These are phyloP conservation scores for Phyllosticta ampelicida DNA, from an alignment of 2,329 filamentous ascomycete genomes.

Conservation along the genomic window DNA sequence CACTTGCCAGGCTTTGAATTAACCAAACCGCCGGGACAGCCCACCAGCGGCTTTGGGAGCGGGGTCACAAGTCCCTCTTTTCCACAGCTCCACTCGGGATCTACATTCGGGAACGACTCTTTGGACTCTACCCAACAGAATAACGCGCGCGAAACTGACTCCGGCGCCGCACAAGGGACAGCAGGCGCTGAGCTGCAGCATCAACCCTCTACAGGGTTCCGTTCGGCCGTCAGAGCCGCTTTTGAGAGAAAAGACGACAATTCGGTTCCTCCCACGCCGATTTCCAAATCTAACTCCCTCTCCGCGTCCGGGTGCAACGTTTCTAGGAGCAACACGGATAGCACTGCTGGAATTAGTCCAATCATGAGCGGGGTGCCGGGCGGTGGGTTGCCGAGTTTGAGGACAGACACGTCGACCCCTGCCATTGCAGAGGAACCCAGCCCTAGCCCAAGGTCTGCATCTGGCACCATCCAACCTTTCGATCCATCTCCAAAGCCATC, in stretches of 20 bases:
- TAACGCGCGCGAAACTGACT: neutral
- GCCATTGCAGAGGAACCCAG: conserved; percentile 46
- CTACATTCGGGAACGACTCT: conserved; percentile 21
- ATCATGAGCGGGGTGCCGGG: conserved; percentile 51
- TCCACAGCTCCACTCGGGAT: conserved; percentile 16
- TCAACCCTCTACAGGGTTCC: conserved; percentile 45
- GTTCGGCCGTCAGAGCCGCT: conserved; percentile 52
- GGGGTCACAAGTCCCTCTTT: conserved; percentile 8
- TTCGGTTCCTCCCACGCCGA: conserved; percentile 41
- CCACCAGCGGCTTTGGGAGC: neutral
- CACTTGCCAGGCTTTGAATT: conserved; percentile 39
- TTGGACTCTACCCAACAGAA: conserved; percentile 13
- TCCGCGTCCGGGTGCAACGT: conserved; percentile 30
- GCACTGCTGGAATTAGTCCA: conserved; percentile 53
- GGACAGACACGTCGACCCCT: conserved; percentile 34
- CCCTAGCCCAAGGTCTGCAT: conserved; percentile 25
- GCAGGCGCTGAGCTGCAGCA: conserved; percentile 39
- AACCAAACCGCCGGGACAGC: neutral
- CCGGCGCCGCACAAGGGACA: neutral
- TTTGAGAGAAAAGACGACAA: conserved; percentile 49
- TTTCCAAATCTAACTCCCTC: conserved; percentile 34
- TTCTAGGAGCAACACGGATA: conserved; percentile 51
- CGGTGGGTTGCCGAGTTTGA: conserved; percentile 18
- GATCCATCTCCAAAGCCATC: conserved; percentile 23
- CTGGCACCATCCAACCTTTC: neutral